Evolutionary conservation across 768 basidiomycete species (phyloP).

Genomic region (Phlebiopsis gigantea): DNA sequence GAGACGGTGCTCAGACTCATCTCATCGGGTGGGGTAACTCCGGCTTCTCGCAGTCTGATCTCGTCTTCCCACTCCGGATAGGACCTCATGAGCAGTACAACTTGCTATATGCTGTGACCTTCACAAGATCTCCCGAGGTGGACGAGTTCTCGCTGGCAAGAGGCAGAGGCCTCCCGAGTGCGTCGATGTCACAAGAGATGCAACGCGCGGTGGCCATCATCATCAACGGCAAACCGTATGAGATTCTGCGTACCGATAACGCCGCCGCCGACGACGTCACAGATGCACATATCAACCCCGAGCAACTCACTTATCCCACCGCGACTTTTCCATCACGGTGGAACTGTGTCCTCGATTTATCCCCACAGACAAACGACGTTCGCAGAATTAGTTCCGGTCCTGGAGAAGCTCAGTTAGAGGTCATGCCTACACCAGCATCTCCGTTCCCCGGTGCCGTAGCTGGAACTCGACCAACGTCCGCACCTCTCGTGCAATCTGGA

Average conservation of each 20-base stretch:
- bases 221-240: conserved; percentile 68
- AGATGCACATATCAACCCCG: not conserved
- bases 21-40: conserved; percentile 47
- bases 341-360: conserved; percentile 87
- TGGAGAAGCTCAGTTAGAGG: not conserved
- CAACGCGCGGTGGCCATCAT: conserved; percentile 78
- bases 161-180: conserved; percentile 9
- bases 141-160: conserved; percentile 32
- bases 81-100: conserved; percentile 78
- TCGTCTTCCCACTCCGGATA: conserved; percentile 69
- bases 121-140: conserved; percentile 61
- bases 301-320: conserved; percentile 50
- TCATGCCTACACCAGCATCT: conserved; percentile 53
- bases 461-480: conserved; percentile 6
- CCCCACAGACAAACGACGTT: conserved; percentile 26
- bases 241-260: conserved; percentile 8
- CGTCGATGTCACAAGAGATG: conserved; percentile 34
- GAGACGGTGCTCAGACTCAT: conserved; percentile 46
- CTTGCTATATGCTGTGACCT: conserved; percentile 84
- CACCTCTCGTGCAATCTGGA: conserved; percentile 7
- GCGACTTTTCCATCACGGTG: conserved; percentile 76
- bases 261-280: conserved; percentile 1
- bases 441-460: conserved; percentile 52
- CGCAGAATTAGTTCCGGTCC: not conserved
- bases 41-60: conserved; percentile 29